These are phyloP conservation scores for Talaromyces sp. DNA, from an alignment of 2,329 filamentous ascomycete species.

Conservation along the genomic window DNA sequence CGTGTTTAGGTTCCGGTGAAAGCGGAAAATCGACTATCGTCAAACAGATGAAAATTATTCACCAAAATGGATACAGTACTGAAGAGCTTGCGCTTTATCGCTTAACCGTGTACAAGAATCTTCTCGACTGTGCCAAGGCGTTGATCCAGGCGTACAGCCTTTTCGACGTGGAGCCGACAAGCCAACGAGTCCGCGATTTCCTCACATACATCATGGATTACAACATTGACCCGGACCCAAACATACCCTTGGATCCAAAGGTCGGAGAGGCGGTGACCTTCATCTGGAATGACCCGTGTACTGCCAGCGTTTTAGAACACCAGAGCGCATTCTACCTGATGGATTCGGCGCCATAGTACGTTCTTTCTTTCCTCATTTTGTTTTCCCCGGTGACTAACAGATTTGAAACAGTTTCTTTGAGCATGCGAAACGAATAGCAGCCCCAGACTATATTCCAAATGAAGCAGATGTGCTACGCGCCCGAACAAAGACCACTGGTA, in stretches of 20 bases:
- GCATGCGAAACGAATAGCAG: constrained; percentile 78
- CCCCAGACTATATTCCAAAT: constrained; percentile 79
- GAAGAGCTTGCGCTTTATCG: constrained; percentile 93
- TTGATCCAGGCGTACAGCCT: constrained; percentile 88
- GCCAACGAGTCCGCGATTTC: constrained; percentile 65
- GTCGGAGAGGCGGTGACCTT: constrained; percentile 79
- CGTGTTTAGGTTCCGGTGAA: constrained; percentile 76
- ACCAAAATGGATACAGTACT: constrained; percentile 92
- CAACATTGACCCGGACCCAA: constrained; percentile 82
- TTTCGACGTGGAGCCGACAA: constrained; percentile 76
- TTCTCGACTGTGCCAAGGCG: constrained; percentile 93
- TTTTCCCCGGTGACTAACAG: constrained; percentile 11
- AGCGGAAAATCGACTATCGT: constrained; percentile 99
- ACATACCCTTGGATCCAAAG: constrained; percentile 72
- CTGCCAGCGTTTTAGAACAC: constrained; percentile 78
- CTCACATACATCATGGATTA: constrained; percentile 81
- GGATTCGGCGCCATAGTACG: constrained; percentile 98
- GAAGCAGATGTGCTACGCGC: constrained; percentile 94
- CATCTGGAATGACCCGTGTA: constrained; percentile 85
- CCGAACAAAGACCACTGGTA: constrained; percentile 96
- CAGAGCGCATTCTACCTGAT: constrained; percentile 98
- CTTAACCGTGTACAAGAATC: constrained; percentile 95
- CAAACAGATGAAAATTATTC: constrained; percentile 99
- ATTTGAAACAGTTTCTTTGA: constrained; percentile 75
- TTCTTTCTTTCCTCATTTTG: not conserved